These are phyloP conservation scores for Lathyrus aphaca DNA, from an alignment of 306 rosid species.

Conservation along the genomic window DNA sequence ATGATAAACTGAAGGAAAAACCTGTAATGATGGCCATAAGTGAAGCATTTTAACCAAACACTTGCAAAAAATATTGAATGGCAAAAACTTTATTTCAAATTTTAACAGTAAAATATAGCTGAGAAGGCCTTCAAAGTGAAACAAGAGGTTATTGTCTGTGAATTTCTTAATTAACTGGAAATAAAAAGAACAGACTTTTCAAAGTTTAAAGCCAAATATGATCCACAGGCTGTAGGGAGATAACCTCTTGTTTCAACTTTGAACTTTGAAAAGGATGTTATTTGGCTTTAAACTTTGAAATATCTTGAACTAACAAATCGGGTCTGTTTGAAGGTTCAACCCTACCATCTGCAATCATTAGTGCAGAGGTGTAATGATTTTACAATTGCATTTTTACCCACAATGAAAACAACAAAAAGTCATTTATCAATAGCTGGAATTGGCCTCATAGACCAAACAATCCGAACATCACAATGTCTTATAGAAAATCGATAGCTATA, in stretches of 20 bases:
- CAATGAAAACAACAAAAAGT: neutral
- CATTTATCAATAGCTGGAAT: neutral
- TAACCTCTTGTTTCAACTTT: neutral
- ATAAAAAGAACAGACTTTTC: neutral
- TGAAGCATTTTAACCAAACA: constrained; percentile 16
- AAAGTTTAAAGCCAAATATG: neutral
- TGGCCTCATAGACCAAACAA: neutral
- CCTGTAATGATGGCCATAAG: constrained; percentile 53
- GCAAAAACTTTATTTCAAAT: neutral
- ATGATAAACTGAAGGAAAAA: constrained; percentile 78
- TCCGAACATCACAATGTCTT: neutral
- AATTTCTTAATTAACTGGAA: neutral
- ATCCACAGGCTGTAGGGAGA: neutral
- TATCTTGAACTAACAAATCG: neutral
- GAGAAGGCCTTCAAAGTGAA: neutral
- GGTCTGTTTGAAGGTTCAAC: neutral
- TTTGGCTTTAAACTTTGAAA: no score
- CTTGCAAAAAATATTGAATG: constrained; percentile 2
- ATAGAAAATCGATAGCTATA: neutral
- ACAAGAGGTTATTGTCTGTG: neutral
- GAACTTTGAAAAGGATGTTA: no score
- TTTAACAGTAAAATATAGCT: neutral
- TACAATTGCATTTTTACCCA: neutral
- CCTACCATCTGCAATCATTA: neutral
- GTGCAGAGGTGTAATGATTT: neutral